Evolutionary conservation across 345 rosid genomes (phyloP), one percentile per base, ranked within the genome.

Genomic region (Populus pruinosa): DNA sequence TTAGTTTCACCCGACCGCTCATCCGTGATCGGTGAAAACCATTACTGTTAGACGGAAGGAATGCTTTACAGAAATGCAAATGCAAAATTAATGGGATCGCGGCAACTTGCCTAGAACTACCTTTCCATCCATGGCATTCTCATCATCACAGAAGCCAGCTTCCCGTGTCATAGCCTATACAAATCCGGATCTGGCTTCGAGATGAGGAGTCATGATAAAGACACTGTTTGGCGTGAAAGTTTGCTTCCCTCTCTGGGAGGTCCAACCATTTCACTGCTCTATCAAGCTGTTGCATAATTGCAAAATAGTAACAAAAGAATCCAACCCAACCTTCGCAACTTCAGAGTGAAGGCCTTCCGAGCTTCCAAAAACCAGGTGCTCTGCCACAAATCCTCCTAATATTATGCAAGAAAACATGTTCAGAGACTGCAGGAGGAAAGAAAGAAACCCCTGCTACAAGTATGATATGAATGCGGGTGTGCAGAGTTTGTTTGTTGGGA

Each of bases 321-420:
- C 25, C 13, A 2, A 11, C 16, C 27, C 49, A 21, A 92, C 91
- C 93, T 86, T 86, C 17, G 77, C 70, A 74, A 87, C 70, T 77
- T 90, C 92, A 1, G 91, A 67, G 78, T 85, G 83, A 73, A 75
- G 78, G 39, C 93, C 94, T 77, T 86, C 80, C 0, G 91, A 79
- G 72, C 67, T 55, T 70, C 94, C 91, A 59, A 85, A 84, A 17
- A 39, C 78, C 21, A 87, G 55, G 20, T 89, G 82, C 73, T 90
- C 93, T 69, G 90, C 86, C 10, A 87, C 89, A 70, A 87, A 75
- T 68, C 93, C 91, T 84, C 93, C 89, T 43, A 85, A 72, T 62
- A 86, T 77, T 18, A 87, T 81, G 73, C 91, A 90, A 33, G 88
- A 87, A 62, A 90, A 83, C 56, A 81, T 73, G 81, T 82, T 82